Conservation (phyloP, 257 asterid genomes). For the Nicotiana otophora region DNA sequence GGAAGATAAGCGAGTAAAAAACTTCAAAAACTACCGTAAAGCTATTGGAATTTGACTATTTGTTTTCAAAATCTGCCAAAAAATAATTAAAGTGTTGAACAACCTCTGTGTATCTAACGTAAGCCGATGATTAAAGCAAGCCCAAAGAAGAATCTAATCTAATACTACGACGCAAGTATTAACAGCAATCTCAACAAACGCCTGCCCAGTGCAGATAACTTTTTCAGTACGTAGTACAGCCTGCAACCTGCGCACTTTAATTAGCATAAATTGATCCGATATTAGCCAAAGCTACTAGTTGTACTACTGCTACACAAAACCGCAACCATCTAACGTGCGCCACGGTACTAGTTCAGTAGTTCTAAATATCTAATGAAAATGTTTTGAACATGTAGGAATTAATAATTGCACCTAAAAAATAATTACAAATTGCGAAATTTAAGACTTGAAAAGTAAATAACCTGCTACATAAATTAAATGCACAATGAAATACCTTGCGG, state of each 20-base stretch:
- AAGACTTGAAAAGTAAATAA: too few species aligned
- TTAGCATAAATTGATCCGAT: slow-evolving; percentile 6
- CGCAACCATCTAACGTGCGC: slow-evolving; percentile 18
- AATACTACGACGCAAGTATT: not conserved
- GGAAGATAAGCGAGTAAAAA: too few species aligned
- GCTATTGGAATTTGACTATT: too few species aligned
- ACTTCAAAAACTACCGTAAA: too few species aligned
- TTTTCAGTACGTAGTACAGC: slow-evolving; percentile 4
- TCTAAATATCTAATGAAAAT: not conserved
- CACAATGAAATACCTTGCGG: slow-evolving; percentile 36
- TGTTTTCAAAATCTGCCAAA: too few species aligned
- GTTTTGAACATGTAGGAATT: not conserved
- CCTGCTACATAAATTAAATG: not conserved
- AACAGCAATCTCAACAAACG: slow-evolving; percentile 14
- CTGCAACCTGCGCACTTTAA: slow-evolving; percentile 14
- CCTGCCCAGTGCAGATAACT: slow-evolving; percentile 8
- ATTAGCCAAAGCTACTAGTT: not conserved
- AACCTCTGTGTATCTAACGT: not conserved
- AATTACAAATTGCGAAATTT: too few species aligned
- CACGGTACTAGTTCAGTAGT: not conserved
- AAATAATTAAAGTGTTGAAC: not conserved
- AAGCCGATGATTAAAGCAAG: not conserved
- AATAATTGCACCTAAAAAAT: not conserved
- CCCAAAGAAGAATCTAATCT: slow-evolving; percentile 6
- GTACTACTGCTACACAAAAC: not conserved